Evolutionary conservation across 1,139 yeast species (phyloP).

Genomic region (Blastobotrys proliferans): DNA sequence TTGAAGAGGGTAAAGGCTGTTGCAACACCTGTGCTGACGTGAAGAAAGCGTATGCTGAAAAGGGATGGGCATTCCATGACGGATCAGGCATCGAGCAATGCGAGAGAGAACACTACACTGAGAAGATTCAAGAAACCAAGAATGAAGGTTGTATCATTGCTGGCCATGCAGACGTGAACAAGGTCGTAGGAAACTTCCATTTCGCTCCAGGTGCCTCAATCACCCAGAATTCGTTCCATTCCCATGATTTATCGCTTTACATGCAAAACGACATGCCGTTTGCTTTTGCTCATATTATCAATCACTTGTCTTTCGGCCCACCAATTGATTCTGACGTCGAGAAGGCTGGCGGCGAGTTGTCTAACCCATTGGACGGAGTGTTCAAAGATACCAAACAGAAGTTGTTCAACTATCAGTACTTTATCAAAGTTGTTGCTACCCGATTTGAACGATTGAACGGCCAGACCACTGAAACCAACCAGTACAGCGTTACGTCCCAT

Average conservation of each 20-base stretch:
- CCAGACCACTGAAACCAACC: conserved; percentile 69
- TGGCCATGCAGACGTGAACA: conserved; percentile 75
- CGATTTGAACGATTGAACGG: conserved; percentile 66
- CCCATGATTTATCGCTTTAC: conserved; percentile 80
- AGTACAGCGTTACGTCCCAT: conserved; percentile 86
- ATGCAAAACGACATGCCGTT: conserved; percentile 52
- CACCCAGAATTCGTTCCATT: conserved; percentile 53
- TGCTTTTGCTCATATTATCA: conserved; percentile 61
- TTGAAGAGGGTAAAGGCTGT: conserved; percentile 55
- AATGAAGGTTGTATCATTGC: conserved; percentile 83
- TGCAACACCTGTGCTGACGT: conserved; percentile 87
- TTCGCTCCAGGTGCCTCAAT: conserved; percentile 88
- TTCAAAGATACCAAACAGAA: conserved; percentile 44
- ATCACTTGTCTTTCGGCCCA: conserved; percentile 82
- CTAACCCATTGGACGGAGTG: conserved; percentile 68
- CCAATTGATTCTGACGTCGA: conserved; percentile 39
- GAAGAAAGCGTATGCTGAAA: conserved; percentile 67
- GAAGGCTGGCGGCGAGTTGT: conserved; percentile 14
- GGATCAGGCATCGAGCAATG: conserved; percentile 86
- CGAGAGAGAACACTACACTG: conserved; percentile 81
- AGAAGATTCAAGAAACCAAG: conserved; percentile 51
- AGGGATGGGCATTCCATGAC: conserved; percentile 85
- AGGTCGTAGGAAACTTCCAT: conserved; percentile 87
- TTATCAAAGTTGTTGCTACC: conserved; percentile 85
- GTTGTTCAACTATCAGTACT: conserved; percentile 69